phyloP scores from a whole-genome alignment of 805 yeast species.

The Cyberlindnera maritima region DNA sequence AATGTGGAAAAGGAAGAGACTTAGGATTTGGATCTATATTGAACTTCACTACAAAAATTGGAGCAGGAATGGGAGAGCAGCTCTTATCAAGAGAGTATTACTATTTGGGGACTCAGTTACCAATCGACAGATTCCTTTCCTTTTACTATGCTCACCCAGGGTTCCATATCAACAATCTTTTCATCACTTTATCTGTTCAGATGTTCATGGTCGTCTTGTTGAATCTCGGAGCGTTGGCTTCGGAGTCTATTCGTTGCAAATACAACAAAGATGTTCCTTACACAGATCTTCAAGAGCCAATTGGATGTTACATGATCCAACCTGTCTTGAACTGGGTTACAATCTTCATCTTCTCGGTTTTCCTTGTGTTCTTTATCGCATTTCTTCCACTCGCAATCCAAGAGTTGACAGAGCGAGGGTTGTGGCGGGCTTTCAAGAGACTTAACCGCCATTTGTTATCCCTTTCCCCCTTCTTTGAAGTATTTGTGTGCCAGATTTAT shows the following conservation, averaged over 20 bases:
- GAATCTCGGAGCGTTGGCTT: slow-evolving; percentile 73
- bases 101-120: slow-evolving; percentile 84
- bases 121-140: slow-evolving; percentile 84
- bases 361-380: slow-evolving; percentile 90
- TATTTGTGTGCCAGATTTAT: slow-evolving; percentile 91
- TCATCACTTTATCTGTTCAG: slow-evolving; percentile 84
- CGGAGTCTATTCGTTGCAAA: slow-evolving; percentile 67
- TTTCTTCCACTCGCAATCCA: slow-evolving; percentile 86
- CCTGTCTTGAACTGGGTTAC: slow-evolving; percentile 92
- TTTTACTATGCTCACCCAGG: slow-evolving; percentile 98
- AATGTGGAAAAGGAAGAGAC: slow-evolving; percentile 97
- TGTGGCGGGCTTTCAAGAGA: slow-evolving; percentile 68
- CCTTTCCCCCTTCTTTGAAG: slow-evolving; percentile 89
- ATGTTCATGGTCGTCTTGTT: slow-evolving; percentile 77
- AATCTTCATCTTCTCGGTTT: slow-evolving; percentile 82
- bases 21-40: slow-evolving; percentile 89
- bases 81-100: slow-evolving; percentile 88
- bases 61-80: slow-evolving; percentile 99
- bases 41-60: slow-evolving; percentile 92
- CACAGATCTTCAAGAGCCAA: slow-evolving; percentile 70
- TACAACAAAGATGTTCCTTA: slow-evolving; percentile 66
- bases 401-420: slow-evolving; percentile 83
- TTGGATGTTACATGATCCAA: slow-evolving; percentile 80
- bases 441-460: slow-evolving; percentile 76
- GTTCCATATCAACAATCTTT: slow-evolving; percentile 86